Conservation (phyloP, 129 eudicot genomes). For the Flaveria bidentis region DNA sequence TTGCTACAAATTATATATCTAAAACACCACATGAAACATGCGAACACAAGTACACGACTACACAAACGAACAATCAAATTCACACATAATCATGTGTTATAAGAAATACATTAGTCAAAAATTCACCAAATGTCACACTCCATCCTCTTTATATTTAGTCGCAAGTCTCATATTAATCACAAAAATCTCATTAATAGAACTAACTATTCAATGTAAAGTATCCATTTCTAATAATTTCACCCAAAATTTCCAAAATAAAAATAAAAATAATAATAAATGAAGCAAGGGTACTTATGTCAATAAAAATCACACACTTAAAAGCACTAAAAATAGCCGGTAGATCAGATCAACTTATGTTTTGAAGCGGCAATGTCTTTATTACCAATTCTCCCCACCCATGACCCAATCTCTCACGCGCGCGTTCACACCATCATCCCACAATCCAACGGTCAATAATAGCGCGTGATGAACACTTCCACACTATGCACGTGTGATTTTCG, state of each 20-base stretch:
- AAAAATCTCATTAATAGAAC: too few relatives aligned
- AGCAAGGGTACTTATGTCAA: slow-evolving; percentile 33
- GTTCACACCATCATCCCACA: neutral
- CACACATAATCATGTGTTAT: too few relatives aligned
- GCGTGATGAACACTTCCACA: neutral
- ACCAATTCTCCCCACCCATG: neutral
- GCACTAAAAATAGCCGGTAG: slow-evolving; percentile 33
- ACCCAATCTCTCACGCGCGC: neutral
- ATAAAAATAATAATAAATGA: neutral
- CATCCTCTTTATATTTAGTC: too few relatives aligned
- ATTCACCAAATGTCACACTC: too few relatives aligned
- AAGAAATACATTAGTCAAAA: too few relatives aligned
- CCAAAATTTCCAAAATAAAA: neutral
- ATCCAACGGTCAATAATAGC: neutral
- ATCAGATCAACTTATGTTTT: slow-evolving; percentile 32
- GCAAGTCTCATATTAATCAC: too few relatives aligned
- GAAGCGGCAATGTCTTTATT: slow-evolving; percentile 37
- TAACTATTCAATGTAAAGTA: too few relatives aligned
- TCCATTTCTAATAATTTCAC: neutral
- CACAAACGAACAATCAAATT: too few relatives aligned
- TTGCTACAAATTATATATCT: too few relatives aligned
- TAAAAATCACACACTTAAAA: slow-evolving; percentile 2
- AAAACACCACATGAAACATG: neutral
- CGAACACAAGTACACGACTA: neutral
- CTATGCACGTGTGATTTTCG: neutral